Evolutionary conservation across 106 monocot genomes (phyloP).

Genomic region (Platanthera guangdongensis): DNA sequence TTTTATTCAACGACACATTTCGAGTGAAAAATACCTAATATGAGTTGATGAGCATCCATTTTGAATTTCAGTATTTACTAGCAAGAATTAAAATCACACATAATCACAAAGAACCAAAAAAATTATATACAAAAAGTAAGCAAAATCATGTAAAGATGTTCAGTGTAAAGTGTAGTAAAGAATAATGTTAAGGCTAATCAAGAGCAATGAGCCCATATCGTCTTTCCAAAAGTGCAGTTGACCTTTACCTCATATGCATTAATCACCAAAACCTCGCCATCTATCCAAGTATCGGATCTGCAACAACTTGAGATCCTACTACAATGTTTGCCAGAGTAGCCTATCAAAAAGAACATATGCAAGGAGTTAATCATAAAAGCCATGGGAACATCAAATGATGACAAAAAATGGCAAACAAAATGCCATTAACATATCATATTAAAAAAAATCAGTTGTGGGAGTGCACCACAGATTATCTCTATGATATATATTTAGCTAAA

Average conservation of each 20-base stretch:
- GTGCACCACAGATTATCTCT: neutral
- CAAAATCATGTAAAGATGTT: no score
- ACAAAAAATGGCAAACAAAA: neutral
- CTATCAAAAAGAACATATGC: constrained; percentile 21
- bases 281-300: constrained; percentile 83
- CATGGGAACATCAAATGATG: neutral
- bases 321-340: constrained; percentile 30
- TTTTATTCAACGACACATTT: no score
- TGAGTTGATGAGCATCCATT: no score
- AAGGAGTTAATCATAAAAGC: neutral
- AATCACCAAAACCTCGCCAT: constrained; percentile 60
- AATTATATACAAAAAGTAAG: no score
- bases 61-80: no score
- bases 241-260: constrained; percentile 51
- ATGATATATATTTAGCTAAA: neutral
- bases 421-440: neutral
- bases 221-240: constrained; percentile 41
- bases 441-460: neutral
- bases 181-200: no score
- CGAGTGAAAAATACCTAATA: no score
- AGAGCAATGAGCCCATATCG: constrained; percentile 27
- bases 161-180: no score
- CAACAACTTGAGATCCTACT: constrained; percentile 67
- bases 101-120: no score
- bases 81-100: no score